A percentile compares a stretch with the other conserved stretches of the same genome.
These are phyloP conservation scores for Candida ficus DNA, from an alignment of 805 yeast species.

Conservation along the genomic window DNA sequence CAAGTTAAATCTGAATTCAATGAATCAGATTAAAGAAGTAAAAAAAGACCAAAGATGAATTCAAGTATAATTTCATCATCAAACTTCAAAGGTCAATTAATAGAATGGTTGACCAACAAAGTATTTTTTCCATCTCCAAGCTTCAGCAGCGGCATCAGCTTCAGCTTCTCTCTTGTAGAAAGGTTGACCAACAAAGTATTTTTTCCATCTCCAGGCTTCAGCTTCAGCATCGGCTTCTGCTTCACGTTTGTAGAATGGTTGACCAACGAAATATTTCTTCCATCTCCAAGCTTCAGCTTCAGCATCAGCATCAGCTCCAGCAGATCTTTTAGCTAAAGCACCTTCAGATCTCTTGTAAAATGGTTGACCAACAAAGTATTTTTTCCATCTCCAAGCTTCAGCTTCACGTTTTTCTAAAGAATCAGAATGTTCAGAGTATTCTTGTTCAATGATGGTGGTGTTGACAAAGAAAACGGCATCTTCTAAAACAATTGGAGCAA, in stretches of 20 bases:
- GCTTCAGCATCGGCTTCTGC: too few species aligned
- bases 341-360: conserved; percentile 7
- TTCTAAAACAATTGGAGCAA: conserved; percentile 18
- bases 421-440: conserved; percentile 8
- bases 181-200: too few species aligned
- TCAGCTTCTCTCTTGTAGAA: too few species aligned
- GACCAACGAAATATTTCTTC: conserved; percentile 13
- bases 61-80: too few species aligned
- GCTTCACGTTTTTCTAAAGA: conserved; percentile 17
- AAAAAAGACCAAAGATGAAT: too few species aligned
- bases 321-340: conserved; percentile 11
- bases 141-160: too few species aligned
- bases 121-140: too few species aligned
- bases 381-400: conserved; percentile 21
- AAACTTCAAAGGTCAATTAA: too few species aligned
- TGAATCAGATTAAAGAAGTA: too few species aligned
- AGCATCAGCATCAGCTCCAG: conserved; percentile 13
- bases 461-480: conserved; percentile 24
- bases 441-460: conserved; percentile 21
- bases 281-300: conserved; percentile 16
- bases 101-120: too few species aligned
- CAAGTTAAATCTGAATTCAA: too few species aligned
- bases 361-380: conserved; percentile 15
- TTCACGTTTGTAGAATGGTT: conserved; percentile 17
- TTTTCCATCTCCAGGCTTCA: too few species aligned